phyloP scores from a whole-genome alignment of 1,284 basidiomycete species.

The Moesziomyces sp. region DNA sequence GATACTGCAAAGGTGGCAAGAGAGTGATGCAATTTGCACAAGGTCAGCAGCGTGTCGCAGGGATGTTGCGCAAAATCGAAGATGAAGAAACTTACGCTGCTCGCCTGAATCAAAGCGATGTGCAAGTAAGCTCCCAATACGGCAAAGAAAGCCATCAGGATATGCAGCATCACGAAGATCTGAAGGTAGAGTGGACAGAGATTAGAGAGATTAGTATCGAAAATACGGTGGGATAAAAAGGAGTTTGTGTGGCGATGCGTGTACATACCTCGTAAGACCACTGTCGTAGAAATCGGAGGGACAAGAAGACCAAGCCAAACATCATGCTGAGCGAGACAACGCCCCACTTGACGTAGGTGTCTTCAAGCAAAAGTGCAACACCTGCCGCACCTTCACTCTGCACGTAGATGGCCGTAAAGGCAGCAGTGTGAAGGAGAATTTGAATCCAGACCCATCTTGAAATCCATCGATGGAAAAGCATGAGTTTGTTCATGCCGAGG shows the following conservation, averaged over 20 bases:
- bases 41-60: background rate
- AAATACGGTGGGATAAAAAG: background rate
- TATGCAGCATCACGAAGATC: conserved; percentile 61
- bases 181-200: conserved; percentile 6
- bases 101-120: conserved; percentile 48
- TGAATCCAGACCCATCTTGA: conserved; percentile 57
- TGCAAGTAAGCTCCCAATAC: conserved; percentile 63
- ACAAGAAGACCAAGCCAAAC: conserved; percentile 38
- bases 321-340: conserved; percentile 42
- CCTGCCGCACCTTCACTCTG: conserved; percentile 2
- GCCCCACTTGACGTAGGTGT: conserved; percentile 63
- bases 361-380: conserved; percentile 15
- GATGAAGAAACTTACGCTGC: conserved; percentile 12
- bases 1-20: conserved; percentile 7
- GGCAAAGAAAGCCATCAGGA: conserved; percentile 60
- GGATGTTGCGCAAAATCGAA: no score
- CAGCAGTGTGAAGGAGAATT: conserved; percentile 56
- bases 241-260: background rate
- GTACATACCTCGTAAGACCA: conserved; percentile 40
- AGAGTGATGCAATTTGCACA: background rate
- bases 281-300: conserved; percentile 33
- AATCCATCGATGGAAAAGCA: conserved; percentile 67
- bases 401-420: conserved; percentile 27
- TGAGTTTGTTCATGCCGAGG: conserved; percentile 58
- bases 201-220: background rate